Base-by-base conservation (phyloP, 2,329 filamentous ascomycete species). In the Stachybotrys echinatus region DNA sequence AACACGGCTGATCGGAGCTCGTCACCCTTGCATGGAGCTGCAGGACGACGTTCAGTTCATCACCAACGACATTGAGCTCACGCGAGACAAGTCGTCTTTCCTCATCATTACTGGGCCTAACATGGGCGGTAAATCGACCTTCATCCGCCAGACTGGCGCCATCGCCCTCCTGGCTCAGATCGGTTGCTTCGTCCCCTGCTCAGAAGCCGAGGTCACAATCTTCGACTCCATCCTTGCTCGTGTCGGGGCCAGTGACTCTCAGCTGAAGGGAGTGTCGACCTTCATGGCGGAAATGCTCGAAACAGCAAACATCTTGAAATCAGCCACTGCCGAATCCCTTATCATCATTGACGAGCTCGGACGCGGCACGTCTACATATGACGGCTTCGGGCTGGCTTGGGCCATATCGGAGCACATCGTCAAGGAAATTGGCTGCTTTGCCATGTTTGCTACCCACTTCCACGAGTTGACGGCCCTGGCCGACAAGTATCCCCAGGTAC, bases 231-330 rank as follows among this genome's bases (percentile, higher is more conserved):
- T 99, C 54, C 86, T 99, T 38, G 94, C 95, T 0, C 88, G 94
- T 59, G 94, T 99, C 0, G 94, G 95, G 40, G 95, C 94, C 6
- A 94, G 88, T 59, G 95, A 99, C 70, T 95, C 89, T 6, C 94
- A 97, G 68, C 85, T 99, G 55, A 97, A 97, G 71, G 94, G 94
- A 34, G 94, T 99, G 2, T 96, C 90, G 4, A 99, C 94, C 0
- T 99, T 99, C 69, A 99, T 99, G 95, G 94, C 94, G 2, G 94
- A 99, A 73, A 99, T 99, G 94, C 81, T 99, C 20, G 94, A 99
- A 68, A 99, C 94, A 2, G 91, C 94, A 58, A 97, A 97, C 66
- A 99, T 99, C 56, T 84, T 99, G 63, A 97, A 97, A 72, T 95
- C 90, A 0, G 94, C 94, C 2, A 99, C 94, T 0, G 84, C 87